These are phyloP conservation scores for Cinchona pubescens DNA, from an alignment of 257 asterid species.

Conservation along the genomic window DNA sequence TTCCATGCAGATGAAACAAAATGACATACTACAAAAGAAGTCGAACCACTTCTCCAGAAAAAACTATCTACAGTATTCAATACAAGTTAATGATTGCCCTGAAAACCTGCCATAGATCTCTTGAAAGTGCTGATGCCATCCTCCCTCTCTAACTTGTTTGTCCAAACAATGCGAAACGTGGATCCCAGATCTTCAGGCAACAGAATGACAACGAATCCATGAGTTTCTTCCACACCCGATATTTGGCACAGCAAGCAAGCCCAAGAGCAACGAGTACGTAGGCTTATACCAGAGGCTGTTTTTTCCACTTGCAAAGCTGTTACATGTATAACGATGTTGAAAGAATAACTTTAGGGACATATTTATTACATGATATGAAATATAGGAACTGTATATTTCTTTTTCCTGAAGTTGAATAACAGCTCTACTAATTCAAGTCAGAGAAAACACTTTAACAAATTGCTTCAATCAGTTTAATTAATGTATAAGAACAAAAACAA, in stretches of 20 bases:
- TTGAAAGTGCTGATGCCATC: conserved; percentile 4
- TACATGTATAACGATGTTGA: neutral
- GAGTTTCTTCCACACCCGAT: neutral
- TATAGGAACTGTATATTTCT: no score
- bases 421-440: neutral
- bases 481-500: neutral
- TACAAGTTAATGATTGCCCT: neutral
- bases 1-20: neutral
- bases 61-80: neutral
- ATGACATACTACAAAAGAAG: neutral
- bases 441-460: neutral
- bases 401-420: neutral
- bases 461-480: neutral
- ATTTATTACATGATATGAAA: neutral
- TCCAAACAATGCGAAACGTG: neutral
- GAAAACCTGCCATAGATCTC: neutral
- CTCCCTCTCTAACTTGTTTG: neutral
- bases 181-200: neutral
- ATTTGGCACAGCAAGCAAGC: conserved; percentile 1
- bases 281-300: neutral
- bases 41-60: neutral
- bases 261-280: neutral
- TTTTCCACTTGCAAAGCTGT: neutral
- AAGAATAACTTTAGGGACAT: neutral
- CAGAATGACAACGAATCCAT: no score